Evolutionary conservation across 306 rosid genomes (phyloP), one percentile per base, ranked within the genome.

Genomic region (Sechiopsis laciniata): DNA sequence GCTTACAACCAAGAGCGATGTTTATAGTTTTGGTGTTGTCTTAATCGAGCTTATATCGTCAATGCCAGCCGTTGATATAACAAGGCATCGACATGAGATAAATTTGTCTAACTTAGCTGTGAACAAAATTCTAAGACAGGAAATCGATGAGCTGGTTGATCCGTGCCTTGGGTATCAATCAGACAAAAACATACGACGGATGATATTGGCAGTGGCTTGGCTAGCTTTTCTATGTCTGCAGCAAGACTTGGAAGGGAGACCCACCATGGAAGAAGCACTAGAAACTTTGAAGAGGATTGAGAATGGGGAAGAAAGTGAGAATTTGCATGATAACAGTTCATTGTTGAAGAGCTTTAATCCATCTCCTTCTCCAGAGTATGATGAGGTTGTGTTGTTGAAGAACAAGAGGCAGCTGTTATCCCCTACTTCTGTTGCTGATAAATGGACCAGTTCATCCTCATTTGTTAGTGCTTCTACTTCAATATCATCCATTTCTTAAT

Each of bases 1-100:
- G 79, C 89, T 91, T 48, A 86, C 96, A 0, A 71, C 79, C 5
- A 89, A 91, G 90, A 91, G 96, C 55, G 94, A 91, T 62, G 96
- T 87, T 8, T 86, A 87, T 56, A 89, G 91, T 64, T 91, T 91
- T 11, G 90, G 97, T 4, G 94, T 89, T 57, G 89, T 86, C 52
- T 88, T 91, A 1, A 48, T 85, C 1, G 96, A 91, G 81, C 84
- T 91, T 1, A 78, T 89, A 59, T 85, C 97, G 7, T 89, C 96
- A 11, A 53, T 76, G 85, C 85, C 90, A 2, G 96, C 96, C 0
- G 84, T 91, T 64, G 90, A 89, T 77, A 73, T 78, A 4, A 68
- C 78, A 8, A 80, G 97, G 76, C 84, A 69, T 37, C 72, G 74
- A n/a, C 84, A 87, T 77, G 94, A 91, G 79, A 83, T 89, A 40